Conservation (phyloP, 2,329 filamentous ascomycete species). For the Magnaporthiopsis incrustans region DNA sequence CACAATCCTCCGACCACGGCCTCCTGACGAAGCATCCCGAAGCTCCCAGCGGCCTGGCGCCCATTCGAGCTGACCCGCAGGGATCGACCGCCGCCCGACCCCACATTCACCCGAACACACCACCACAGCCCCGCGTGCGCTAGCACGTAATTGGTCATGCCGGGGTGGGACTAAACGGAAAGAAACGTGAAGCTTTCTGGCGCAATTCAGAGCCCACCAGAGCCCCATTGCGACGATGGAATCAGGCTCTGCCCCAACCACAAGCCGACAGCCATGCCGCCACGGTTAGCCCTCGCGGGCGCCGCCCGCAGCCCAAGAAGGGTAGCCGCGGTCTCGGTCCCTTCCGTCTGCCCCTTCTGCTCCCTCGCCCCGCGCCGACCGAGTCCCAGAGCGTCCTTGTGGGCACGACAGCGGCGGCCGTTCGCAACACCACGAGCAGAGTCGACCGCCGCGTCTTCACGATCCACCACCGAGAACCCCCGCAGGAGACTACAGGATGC, state of each 20-base stretch:
- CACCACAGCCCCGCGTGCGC: too few relatives aligned
- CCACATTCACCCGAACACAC: background rate
- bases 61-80: too few relatives aligned
- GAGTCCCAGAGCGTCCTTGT: background rate
- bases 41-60: background rate
- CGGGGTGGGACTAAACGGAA: too few relatives aligned
- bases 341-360: slow-evolving; percentile 1
- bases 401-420: background rate
- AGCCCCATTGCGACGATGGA: background rate
- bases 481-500: slow-evolving; percentile 50
- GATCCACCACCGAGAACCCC: slow-evolving; percentile 19
- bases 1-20: background rate
- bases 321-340: background rate
- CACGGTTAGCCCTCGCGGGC: slow-evolving; percentile 3
- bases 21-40: background rate
- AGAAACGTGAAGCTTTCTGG: background rate
- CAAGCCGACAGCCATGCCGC: slow-evolving; percentile 1
- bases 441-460: slow-evolving; percentile 15
- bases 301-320: background rate
- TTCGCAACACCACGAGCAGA: slow-evolving; percentile 14
- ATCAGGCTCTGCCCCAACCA: background rate
- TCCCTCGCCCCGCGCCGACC: background rate
- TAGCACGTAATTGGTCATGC: background rate
- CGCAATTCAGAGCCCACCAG: background rate
- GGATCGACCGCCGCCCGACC: background rate